These are phyloP conservation scores for Pseudocercospora pini-densiflorae DNA, from an alignment of 2,329 filamentous ascomycete genomes.

Conservation along the genomic window DNA sequence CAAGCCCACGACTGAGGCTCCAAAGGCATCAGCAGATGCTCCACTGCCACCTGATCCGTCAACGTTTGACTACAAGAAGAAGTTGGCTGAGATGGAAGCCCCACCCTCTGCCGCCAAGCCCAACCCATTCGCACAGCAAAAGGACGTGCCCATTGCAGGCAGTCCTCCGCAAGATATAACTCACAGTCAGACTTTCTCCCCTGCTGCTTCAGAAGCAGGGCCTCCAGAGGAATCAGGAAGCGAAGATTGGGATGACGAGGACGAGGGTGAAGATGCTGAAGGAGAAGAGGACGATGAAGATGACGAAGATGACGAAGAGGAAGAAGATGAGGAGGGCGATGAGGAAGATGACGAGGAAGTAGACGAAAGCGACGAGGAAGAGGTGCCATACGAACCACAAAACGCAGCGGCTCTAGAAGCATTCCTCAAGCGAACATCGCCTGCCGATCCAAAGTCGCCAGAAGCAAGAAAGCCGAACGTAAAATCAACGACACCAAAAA, in stretches of 20 bases:
- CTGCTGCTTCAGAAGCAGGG: conserved; percentile 31
- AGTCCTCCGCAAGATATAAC: conserved; percentile 51
- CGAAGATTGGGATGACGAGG: conserved; percentile 37
- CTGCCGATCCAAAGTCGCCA: conserved; percentile 16
- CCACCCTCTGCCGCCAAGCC: conserved; percentile 44
- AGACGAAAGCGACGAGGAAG: conserved; percentile 54
- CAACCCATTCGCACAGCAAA: conserved; percentile 33
- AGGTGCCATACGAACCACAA: conserved; percentile 39
- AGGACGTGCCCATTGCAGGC: conserved; percentile 52
- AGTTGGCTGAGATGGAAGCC: conserved; percentile 46
- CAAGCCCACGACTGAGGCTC: conserved; percentile 42
- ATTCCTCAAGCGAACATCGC: conserved; percentile 32
- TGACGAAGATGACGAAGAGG: conserved; percentile 40
- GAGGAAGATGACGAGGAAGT: conserved; percentile 39
- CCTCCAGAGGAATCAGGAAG: conserved; percentile 31
- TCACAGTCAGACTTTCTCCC: conserved; percentile 29
- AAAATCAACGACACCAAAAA: conserved; percentile 31
- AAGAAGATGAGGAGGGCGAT: conserved; percentile 41
- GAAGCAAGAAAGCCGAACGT: conserved; percentile 30
- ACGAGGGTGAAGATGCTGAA: conserved; percentile 38
- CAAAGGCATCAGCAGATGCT: conserved; percentile 33
- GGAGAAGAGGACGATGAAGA: conserved; percentile 31
- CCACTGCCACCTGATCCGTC: conserved; percentile 51
- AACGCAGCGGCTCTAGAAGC: conserved; percentile 30
- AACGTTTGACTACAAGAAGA: conserved; percentile 33